phyloP scores from a whole-genome alignment of 352 stramenopile genomes.

The Halophytophthora polymorphica region DNA sequence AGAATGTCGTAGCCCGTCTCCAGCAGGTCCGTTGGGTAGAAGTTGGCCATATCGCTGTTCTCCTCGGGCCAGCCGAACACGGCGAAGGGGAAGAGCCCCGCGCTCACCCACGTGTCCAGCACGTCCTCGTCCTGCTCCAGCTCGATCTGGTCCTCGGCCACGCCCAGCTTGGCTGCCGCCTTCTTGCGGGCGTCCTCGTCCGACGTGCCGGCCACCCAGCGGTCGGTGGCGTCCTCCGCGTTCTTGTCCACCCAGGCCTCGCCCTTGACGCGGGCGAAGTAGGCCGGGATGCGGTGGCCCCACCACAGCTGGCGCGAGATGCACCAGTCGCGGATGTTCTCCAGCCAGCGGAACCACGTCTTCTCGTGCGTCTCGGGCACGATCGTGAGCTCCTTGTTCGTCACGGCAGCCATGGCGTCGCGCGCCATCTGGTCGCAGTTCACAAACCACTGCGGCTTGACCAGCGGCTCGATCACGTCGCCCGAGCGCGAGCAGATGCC shows the following conservation, averaged over 20 bases:
- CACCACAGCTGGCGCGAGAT: constrained; percentile 99
- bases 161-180: constrained; percentile 66
- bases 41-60: constrained; percentile 76
- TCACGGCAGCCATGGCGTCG: constrained; percentile 79
- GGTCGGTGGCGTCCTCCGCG: constrained; percentile 45
- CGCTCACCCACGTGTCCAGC: constrained; percentile 99
- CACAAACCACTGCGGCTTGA: constrained; percentile 99
- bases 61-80: constrained; percentile 82
- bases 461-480: constrained; percentile 99
- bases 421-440: constrained; percentile 87
- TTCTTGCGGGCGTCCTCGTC: constrained; percentile 89
- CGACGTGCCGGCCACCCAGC: constrained; percentile 77
- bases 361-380: constrained; percentile 90
- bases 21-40: constrained; percentile 95
- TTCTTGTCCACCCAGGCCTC: constrained; percentile 75
- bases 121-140: constrained; percentile 99
- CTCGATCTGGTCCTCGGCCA: constrained; percentile 57
- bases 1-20: constrained; percentile 99
- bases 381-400: constrained; percentile 80
- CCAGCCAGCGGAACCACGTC: constrained; percentile 97
- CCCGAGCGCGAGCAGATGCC: constrained; percentile 97
- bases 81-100: constrained; percentile 94
- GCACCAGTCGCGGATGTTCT: constrained; percentile 99
- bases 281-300: constrained; percentile 99
- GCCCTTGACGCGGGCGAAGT: constrained; percentile 91